A percentile compares a stretch with the other conserved stretches of the same genome.
Evolutionary conservation across 2,329 filamentous ascomycete species (phyloP).

Genomic region (Hypoxylon sp.): DNA sequence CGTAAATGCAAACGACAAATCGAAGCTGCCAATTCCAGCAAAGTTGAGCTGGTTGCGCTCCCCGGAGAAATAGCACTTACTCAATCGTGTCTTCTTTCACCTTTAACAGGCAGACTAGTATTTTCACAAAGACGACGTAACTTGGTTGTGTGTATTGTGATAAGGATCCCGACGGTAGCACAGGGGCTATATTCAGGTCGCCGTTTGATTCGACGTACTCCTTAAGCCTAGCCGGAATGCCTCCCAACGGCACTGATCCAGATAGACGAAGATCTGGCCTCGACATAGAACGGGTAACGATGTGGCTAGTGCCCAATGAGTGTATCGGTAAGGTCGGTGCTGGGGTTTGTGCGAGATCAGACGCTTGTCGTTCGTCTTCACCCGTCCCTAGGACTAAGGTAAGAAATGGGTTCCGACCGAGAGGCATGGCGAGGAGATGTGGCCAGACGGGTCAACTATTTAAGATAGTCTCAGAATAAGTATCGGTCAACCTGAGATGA

Average conservation of each 20-base stretch:
- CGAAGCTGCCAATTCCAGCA: slow-evolving; percentile 1
- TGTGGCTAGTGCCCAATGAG: background rate
- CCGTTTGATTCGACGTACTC: background rate
- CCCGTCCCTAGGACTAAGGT: background rate
- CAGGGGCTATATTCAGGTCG: background rate
- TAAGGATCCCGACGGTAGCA: background rate
- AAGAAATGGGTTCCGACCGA: background rate
- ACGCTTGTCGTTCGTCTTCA: background rate
- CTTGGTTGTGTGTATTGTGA: background rate
- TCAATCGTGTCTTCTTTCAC: background rate
- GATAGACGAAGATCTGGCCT: background rate
- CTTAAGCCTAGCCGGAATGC: background rate
- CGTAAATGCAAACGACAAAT: slow-evolving; percentile 1
- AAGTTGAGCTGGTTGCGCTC: background rate
- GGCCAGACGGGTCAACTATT: background rate
- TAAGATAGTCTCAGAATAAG: background rate
- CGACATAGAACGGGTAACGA: background rate
- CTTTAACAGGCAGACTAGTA: background rate
- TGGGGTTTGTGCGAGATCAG: background rate
- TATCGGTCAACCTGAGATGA: background rate
- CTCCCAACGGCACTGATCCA: background rate
- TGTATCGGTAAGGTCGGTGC: background rate
- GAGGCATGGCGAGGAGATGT: background rate
- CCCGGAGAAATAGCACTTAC: slow-evolving; percentile 3
- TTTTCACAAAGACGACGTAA: background rate